phyloP scores from a whole-genome alignment of 2,329 filamentous ascomycete species.

The Daldinia sp. region DNA sequence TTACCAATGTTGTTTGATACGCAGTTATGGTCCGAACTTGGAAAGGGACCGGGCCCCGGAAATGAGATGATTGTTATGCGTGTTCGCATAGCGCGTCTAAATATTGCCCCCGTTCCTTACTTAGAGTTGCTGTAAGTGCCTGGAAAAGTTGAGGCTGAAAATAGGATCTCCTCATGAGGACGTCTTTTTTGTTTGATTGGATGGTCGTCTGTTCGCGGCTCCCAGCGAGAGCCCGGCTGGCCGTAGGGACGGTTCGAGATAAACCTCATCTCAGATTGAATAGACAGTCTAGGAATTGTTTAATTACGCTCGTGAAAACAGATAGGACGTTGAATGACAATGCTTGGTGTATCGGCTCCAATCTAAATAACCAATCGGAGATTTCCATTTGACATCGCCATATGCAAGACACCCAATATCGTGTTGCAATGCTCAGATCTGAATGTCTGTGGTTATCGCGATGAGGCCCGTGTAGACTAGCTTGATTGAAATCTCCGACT shows the following conservation, averaged over 20 bases:
- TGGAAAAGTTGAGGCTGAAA: constrained; percentile 45
- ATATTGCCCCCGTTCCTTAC: constrained; percentile 1
- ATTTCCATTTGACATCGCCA: constrained; percentile 38
- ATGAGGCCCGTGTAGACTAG: constrained; percentile 19
- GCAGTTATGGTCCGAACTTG: constrained; percentile 6
- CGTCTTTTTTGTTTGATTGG: constrained; percentile 36
- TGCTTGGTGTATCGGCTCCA: constrained; percentile 31
- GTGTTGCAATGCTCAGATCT: constrained; percentile 25
- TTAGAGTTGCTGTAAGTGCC: constrained; percentile 28
- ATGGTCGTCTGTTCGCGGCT: constrained; percentile 17
- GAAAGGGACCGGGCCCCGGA: constrained; percentile 1
- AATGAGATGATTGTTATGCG: constrained; percentile 13
- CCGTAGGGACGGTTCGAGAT: constrained; percentile 9
- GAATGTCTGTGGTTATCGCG: constrained; percentile 35
- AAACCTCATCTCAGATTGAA: constrained; percentile 7
- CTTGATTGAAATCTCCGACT: constrained; percentile 10
- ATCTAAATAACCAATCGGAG: constrained; percentile 35
- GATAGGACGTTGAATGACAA: constrained; percentile 26
- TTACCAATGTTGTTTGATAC: constrained; percentile 14
- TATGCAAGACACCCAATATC: constrained; percentile 32
- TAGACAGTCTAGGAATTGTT: not conserved
- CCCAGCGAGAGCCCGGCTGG: constrained; percentile 4
- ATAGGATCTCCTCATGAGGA: constrained; percentile 37
- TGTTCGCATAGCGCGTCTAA: constrained; percentile 8
- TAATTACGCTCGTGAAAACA: constrained; percentile 9